Evolutionary conservation across 768 basidiomycete genomes (phyloP).

Genomic region (Heimioporus sp.): DNA sequence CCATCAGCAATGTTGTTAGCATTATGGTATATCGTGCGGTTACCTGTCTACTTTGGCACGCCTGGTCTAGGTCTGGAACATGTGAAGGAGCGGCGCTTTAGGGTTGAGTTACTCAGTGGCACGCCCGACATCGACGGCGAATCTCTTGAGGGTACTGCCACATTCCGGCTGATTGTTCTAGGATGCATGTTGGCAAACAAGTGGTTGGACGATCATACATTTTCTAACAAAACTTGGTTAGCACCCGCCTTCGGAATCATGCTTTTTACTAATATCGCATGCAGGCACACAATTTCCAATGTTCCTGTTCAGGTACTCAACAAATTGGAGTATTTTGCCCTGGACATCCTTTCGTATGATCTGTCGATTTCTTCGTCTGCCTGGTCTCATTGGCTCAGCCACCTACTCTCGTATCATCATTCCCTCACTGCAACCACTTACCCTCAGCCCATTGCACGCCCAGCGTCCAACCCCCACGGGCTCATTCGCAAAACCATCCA

Average conservation of each 20-base stretch:
- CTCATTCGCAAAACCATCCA: constrained; percentile 70
- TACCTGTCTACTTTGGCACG: constrained; percentile 67
- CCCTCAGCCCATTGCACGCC: constrained; percentile 77
- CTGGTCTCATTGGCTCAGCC: constrained; percentile 72
- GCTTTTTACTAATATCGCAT: constrained; percentile 2
- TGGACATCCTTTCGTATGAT: constrained; percentile 71
- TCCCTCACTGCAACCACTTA: constrained; percentile 56
- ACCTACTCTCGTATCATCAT: constrained; percentile 63
- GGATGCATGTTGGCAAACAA: constrained; percentile 88
- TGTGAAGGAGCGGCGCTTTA: constrained; percentile 61
- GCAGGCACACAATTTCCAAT: constrained; percentile 78
- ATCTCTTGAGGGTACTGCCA: constrained; percentile 53
- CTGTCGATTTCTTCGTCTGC: constrained; percentile 60
- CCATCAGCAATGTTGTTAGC: constrained; percentile 79
- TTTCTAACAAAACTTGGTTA: constrained; percentile 87
- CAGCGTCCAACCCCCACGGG: constrained; percentile 66
- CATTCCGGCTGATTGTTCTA: constrained; percentile 73
- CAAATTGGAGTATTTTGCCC: constrained; percentile 63
- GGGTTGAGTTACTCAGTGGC: constrained; percentile 60
- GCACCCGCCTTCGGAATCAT: constrained; percentile 15
- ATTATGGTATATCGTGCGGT: constrained; percentile 77
- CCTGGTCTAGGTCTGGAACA: constrained; percentile 49
- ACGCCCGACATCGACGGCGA: constrained; percentile 41
- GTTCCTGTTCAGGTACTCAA: constrained; percentile 71
- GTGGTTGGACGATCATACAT: constrained; percentile 87